Evolutionary conservation across 495 filamentous ascomycete genomes (phyloP), one percentile per base, ranked within the genome.

Genomic region (Immersiella caudata): DNA sequence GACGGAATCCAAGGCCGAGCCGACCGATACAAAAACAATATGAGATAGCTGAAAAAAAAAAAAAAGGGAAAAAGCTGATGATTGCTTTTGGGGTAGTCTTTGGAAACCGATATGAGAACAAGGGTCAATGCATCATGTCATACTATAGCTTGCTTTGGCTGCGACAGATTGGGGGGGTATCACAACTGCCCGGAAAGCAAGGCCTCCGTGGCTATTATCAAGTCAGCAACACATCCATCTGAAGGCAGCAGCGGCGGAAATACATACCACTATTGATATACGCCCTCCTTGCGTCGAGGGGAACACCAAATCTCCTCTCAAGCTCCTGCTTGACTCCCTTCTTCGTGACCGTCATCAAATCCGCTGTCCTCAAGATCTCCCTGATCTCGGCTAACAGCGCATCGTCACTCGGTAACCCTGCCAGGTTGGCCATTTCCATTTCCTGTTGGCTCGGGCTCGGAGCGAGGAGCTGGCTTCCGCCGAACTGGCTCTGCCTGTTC

Each of bases 301-400:
- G 83, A 36, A 96, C 87, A 29, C 89, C 91, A 76, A 97, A 99
- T 69, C 93, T 85, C 72, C 85, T 84, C 82, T 99, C 96, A 65
- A 99, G 80, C 79, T 99, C 96, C 66, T 85, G 78, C 85, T 97
- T 97, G 80, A 99, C 90, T 66, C 90, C 92, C 88, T 98, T 99
- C 89, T 99, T 99, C 68, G 96, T 98, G 29, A 98, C 91, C 11
- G 83, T 92, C 95, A 99, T 99, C 72, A 99, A 81, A 81, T 99
- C 96, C 1, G 93, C 93, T 2, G 91, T 93, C 68, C 88, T 83
- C 58, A 99, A 81, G 63, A 99, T 96, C 71, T 97, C 94, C 50
- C 95, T 83, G 65, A 99, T 98, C 83, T 99, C 96, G 1, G 92
- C 89, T 57, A 98, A 80, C 57, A 99, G 83, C 21, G 92, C 89